Base-by-base conservation (phyloP, 1,284 basidiomycete species). In the Takashimella koratensis region DNA sequence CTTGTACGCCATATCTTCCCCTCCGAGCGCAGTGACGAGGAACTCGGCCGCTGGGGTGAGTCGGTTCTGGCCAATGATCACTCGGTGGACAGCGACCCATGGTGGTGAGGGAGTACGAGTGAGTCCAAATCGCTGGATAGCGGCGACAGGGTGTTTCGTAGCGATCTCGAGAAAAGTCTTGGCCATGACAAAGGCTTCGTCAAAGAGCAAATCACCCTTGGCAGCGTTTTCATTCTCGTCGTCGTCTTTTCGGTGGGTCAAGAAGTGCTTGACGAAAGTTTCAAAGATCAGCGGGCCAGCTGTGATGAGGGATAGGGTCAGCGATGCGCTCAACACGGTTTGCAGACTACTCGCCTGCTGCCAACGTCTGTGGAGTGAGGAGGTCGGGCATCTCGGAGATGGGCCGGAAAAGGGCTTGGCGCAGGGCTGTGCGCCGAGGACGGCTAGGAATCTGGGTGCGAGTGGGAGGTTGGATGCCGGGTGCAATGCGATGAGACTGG, bases 61-160 rank as follows among this genome's bases (percentile, higher is more conserved):
- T 53, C 81, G 85, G 19, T 66, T 59, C 27, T 79, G 73, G 0
- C 80, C 79, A 2, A 98, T 82, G 5, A 86, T 70, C 4, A 90
- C 79, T 23, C 86, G 82, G 42, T 91, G 82, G 27, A 89, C 83
- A 57, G 86, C 87, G 3, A 92, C 87, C 85, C 88, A 93, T 42
- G 92, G 92, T 3, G 93, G 90, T 3, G 90, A 84, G 0, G 90
- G 90, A 0, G 90, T 90, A 16, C 86, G 83, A 0, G 86, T 87
- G 66, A 94, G 92, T 4, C 87, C 84, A 65, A 95, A 92, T 30
- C 82, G 80, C 73, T 95, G 91, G 0, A 92, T 77, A 49, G 92
- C 88, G 69, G 93, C 89, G 3, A 93, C 85, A 0, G 88, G 85
- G 70, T 90, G 87, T 55, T 76, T 79, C 2, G 78, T 78, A 13